phyloP scores from a whole-genome alignment of 352 stramenopile genomes.

The Phytophthora europaea region DNA sequence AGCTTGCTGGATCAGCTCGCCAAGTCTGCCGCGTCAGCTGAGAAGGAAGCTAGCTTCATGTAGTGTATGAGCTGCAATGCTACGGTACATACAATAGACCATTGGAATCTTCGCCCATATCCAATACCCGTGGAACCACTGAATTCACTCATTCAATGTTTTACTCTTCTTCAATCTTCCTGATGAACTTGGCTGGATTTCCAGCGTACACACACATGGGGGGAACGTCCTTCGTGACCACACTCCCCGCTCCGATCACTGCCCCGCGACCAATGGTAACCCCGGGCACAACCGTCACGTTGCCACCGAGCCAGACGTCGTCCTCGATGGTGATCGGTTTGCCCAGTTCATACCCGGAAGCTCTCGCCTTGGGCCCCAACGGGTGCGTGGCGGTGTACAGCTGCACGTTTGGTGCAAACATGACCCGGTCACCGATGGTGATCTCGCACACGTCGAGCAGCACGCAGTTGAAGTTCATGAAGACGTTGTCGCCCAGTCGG shows the following conservation, averaged over 20 bases:
- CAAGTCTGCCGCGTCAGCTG: slow-evolving; percentile 58
- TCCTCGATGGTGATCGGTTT: slow-evolving; percentile 82
- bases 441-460: slow-evolving; percentile 83
- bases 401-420: slow-evolving; percentile 78
- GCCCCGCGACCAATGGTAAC: slow-evolving; percentile 67
- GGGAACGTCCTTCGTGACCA: slow-evolving; percentile 85
- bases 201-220: slow-evolving; percentile 69
- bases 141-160: not conserved
- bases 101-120: not conserved
- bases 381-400: slow-evolving; percentile 85
- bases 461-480: slow-evolving; percentile 90
- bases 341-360: slow-evolving; percentile 54
- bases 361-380: slow-evolving; percentile 52
- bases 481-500: slow-evolving; percentile 67
- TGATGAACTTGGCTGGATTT: slow-evolving; percentile 83
- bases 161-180: slow-evolving; percentile 53
- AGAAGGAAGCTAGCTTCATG: slow-evolving; percentile 65
- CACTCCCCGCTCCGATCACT: slow-evolving; percentile 78
- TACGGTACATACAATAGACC: slow-evolving; percentile 29
- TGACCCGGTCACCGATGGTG: slow-evolving; percentile 72
- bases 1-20: slow-evolving; percentile 75
- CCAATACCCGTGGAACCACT: not conserved
- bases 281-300: slow-evolving; percentile 64
- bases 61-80: slow-evolving; percentile 25
- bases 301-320: slow-evolving; percentile 87